Evolutionary conservation across 768 basidiomycete genomes (phyloP), one percentile per base, ranked within the genome.

Genomic region (Thelephora aurantiotincta): DNA sequence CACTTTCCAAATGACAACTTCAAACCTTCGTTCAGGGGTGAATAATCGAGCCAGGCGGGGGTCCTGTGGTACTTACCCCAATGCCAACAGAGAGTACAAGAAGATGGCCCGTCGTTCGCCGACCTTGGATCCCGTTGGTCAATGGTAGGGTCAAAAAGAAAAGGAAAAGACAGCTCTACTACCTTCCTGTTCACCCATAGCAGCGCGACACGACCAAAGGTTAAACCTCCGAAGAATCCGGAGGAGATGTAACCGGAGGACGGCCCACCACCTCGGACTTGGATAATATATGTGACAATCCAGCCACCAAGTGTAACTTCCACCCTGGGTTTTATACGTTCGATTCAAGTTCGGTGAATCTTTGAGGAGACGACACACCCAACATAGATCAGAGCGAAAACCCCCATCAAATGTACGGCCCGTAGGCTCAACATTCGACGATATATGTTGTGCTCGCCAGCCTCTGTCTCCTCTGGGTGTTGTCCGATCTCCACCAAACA

Each of bases 1-100:
- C 0, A 73, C 72, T 3, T 73, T 61, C 80, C 80, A 82, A 9
- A 81, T 62, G 33, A 73, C 58, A 34, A 81, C 55, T 51, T 80
- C 72, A 20, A 81, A 61, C 12, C 70, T 75, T 50, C 44, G 30
- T 61, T 12, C 54, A 53, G 6, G n/a, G 2, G 11, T 18, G n/a
- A 49, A 30, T 33, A 16, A 13, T 18, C 3, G 2, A 37, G 33
- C 12, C 13, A 44, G 12, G 7, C 6, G 13, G 36, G 41, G n/a
- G n/a, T 18, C 11, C 19, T 33, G 35, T 35, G 22, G 16, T 38
- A 56, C 62, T 12, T 48, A 66, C 68, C 55, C 66, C 22, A 73
- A 59, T 1, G 67, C 62, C 6, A 68, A 50, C 34, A 61, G 5
- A 19, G 54, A 56, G 53, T 71, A 70, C 2, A 67, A 13, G 50